phyloP scores from a whole-genome alignment of 192 early-diverging fungal species.

The Coemansia sp. region DNA sequence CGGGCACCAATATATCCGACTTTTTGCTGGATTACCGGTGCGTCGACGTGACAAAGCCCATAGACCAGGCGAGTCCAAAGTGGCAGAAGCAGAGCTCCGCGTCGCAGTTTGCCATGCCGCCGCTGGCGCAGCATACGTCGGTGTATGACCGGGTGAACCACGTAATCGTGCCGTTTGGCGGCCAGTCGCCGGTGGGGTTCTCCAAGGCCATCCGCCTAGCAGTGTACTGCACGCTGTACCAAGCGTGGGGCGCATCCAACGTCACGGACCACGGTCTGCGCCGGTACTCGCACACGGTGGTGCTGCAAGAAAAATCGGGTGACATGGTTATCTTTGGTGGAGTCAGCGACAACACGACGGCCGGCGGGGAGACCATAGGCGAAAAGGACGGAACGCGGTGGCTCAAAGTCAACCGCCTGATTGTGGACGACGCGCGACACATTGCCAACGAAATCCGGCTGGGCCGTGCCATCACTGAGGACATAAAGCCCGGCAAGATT shows the following conservation, averaged over 20 bases:
- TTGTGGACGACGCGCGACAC: conserved; percentile 26
- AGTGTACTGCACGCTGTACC: conserved; percentile 30
- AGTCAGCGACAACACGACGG: conserved; percentile 31
- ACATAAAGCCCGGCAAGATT: conserved; percentile 16
- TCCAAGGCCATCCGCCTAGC: conserved; percentile 28
- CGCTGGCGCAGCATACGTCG: conserved; percentile 39
- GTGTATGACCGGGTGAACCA: conserved; percentile 39
- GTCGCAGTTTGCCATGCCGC: conserved; percentile 48
- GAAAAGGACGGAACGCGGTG: conserved; percentile 11
- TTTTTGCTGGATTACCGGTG: conserved; percentile 43
- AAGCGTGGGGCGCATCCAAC: conserved; percentile 45
- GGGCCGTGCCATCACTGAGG: background rate
- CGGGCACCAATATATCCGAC: conserved; percentile 8
- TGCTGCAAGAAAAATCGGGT: conserved; percentile 27
- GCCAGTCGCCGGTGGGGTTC: conserved; percentile 28
- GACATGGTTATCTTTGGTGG: conserved; percentile 49
- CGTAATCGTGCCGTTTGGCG: conserved; percentile 40
- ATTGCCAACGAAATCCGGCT: background rate
- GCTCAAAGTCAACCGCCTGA: conserved; percentile 31
- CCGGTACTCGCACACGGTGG: conserved; percentile 35
- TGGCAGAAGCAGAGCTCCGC: conserved; percentile 37
- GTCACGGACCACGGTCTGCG: conserved; percentile 20
- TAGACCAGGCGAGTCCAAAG: conserved; percentile 17
- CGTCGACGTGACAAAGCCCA: conserved; percentile 26
- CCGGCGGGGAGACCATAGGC: background rate